Conservation (phyloP, 331 rosid genomes). For the Malus hybrid region DNA sequence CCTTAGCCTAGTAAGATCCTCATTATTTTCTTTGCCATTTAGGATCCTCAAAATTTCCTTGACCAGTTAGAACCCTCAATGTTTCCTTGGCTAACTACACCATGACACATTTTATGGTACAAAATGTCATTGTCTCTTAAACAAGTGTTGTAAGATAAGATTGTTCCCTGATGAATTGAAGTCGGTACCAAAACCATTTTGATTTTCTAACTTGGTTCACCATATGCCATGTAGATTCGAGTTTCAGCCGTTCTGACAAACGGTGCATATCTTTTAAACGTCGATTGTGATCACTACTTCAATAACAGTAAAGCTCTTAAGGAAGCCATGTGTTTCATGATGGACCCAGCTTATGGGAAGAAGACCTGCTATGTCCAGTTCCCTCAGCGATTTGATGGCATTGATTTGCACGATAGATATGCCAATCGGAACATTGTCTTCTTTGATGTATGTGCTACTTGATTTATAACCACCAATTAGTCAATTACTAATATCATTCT, state of each 20-base stretch:
- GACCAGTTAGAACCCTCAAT: no score
- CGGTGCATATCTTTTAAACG: slow-evolving; percentile 91
- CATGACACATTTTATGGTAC: not conserved
- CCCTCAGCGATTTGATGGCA: slow-evolving; percentile 99
- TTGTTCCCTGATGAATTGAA: slow-evolving; percentile 2
- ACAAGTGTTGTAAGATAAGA: not conserved
- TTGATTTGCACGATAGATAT: slow-evolving; percentile 95
- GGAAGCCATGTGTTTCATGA: slow-evolving; percentile 99
- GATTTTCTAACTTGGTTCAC: slow-evolving; percentile 23
- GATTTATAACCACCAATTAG: not conserved
- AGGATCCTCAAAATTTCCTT: no score
- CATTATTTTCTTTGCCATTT: no score
- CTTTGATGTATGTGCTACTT: slow-evolving; percentile 66
- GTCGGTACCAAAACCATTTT: not conserved
- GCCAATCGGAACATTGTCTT: slow-evolving; percentile 98
- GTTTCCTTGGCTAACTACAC: no score
- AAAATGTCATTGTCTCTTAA: not conserved
- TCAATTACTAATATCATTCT: not conserved
- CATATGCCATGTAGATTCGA: slow-evolving; percentile 62
- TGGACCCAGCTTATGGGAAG: slow-evolving; percentile 90
- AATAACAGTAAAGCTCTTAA: slow-evolving; percentile 97
- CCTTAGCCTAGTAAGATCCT: no score
- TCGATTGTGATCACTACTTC: slow-evolving; percentile 98
- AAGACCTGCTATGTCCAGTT: slow-evolving; percentile 98
- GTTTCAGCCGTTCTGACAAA: slow-evolving; percentile 98